Evolutionary conservation across 225 moss, liverwort and hornwort species (phyloP), one percentile per base, ranked within the genome.

Genomic region (Marchantia polymorpha): DNA sequence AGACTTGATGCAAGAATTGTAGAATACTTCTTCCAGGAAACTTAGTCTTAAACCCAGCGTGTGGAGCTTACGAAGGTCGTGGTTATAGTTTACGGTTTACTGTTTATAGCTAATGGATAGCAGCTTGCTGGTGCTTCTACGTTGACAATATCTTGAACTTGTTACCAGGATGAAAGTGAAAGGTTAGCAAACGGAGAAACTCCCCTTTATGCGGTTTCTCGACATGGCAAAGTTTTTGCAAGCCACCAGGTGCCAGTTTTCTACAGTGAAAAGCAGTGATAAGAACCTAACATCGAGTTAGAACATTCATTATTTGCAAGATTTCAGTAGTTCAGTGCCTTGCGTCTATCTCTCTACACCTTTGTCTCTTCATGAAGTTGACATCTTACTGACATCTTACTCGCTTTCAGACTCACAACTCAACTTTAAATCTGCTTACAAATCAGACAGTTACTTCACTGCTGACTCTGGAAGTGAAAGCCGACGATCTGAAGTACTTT

Each of bases 401-500:
- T 16, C 7, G 12, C 3, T 14, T 59, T 75, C 75, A 75, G 75
- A 59, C 14, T 39, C 16, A 39, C 58, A 55, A 17, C 22, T 60
- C 75, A 52, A 52, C 15, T 25, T 75, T 75, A 22, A 75, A 75
- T 59, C 26, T 75, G 55, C 75, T 63, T 22, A 64, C 64, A 23
- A 77, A 77, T 64, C 46, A 77, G 53, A 63, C 77, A 22, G 23
- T 63, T 23, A 77, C 61, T 13, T 77, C 74, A 17, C 25, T 63
- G 14, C n/a, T 77, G 12, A 47, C 77, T 19, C 77, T 77, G 49
- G 77, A 77, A 48, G 47, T 77, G 3, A 23, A 77, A 77, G 77
- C 77, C 22, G 64, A 77, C 17, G 20, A 63, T 51, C n/a, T 77
- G 5, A 77, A 64, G 25, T 63, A 39, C 25, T 64, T 61, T n/a